phyloP scores from a whole-genome alignment of 352 stramenopile genomes.

The Phytopythium helicoides region DNA sequence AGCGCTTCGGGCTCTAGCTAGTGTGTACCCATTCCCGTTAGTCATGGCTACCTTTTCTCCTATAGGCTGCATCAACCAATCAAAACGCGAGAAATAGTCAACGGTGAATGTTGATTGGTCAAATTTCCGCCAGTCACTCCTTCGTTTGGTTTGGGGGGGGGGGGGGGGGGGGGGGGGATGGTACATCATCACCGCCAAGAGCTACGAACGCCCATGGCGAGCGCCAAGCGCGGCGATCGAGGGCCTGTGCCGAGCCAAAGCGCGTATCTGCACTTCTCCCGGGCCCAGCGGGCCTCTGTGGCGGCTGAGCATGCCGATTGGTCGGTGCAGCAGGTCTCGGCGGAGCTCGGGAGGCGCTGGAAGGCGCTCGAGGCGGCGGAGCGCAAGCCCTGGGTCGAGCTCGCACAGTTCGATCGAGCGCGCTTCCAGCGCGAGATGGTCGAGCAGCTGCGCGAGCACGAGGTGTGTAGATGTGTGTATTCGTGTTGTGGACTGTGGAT shows the following conservation, averaged over 20 bases:
- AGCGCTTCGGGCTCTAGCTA: constrained; percentile 9
- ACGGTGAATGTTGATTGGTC: too few relatives aligned
- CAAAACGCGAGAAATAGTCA: too few relatives aligned
- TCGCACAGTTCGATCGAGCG: constrained; percentile 62
- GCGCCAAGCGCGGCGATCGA: constrained; percentile 2
- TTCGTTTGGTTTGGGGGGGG: too few relatives aligned
- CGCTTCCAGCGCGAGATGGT: constrained; percentile 37
- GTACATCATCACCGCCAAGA: too few relatives aligned
- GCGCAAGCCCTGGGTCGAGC: constrained; percentile 45
- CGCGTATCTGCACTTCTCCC: constrained; percentile 54
- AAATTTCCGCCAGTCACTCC: too few relatives aligned
- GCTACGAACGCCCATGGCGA: constrained; percentile 3
- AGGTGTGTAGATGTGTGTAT: too few relatives aligned
- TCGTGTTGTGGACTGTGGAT: too few relatives aligned
- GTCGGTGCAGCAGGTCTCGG: constrained; percentile 45
- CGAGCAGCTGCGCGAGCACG: constrained; percentile 19
- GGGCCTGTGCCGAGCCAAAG: constrained; percentile 26
- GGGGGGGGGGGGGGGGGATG: too few relatives aligned
- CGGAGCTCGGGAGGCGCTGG: constrained; percentile 51
- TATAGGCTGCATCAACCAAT: too few relatives aligned
- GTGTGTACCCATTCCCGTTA: too few relatives aligned
- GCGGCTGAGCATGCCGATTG: constrained; percentile 29
- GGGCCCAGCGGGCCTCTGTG: constrained; percentile 28
- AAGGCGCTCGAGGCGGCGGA: constrained; percentile 36
- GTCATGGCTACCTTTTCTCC: too few relatives aligned